These are phyloP conservation scores for Podaxis rugospora DNA, from an alignment of 768 basidiomycete species.

Conservation along the genomic window DNA sequence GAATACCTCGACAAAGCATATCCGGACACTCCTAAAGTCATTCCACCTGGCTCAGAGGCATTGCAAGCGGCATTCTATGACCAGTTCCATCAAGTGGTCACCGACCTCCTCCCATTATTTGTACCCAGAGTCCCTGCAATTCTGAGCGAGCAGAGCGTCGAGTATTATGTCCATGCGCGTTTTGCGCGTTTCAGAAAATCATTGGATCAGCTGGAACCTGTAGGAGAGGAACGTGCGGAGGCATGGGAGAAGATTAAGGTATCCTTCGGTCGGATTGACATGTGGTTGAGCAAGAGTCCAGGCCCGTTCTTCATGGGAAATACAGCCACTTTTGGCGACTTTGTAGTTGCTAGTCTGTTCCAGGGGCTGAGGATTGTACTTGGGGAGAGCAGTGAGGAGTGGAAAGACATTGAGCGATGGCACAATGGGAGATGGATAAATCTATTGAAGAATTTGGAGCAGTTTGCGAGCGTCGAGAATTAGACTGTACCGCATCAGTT, in stretches of 20 bases:
- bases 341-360: conserved; percentile 24
- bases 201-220: neutral
- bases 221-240: conserved; percentile 15
- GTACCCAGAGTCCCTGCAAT: neutral
- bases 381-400: conserved; percentile 30
- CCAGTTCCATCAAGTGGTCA: neutral
- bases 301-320: conserved; percentile 28
- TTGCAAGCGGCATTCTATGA: conserved; percentile 26
- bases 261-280: conserved; percentile 16
- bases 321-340: conserved; percentile 29
- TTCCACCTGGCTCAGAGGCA: conserved; percentile 27
- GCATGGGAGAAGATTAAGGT: conserved; percentile 20
- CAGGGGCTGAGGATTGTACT: conserved; percentile 23
- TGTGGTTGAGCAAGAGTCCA: conserved; percentile 20
- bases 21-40: conserved; percentile 27
- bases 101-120: neutral
- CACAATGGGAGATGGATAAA: conserved; percentile 28
- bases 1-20: conserved; percentile 39
- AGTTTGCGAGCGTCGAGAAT: conserved; percentile 15
- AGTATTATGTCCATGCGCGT: neutral
- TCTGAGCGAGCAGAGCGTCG: neutral
- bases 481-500: neutral
- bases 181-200: neutral
- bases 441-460: conserved; percentile 19
- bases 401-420: conserved; percentile 28